phyloP scores from a whole-genome alignment of 2,329 filamentous ascomycete genomes.

The Botryotinia narcissicola region DNA sequence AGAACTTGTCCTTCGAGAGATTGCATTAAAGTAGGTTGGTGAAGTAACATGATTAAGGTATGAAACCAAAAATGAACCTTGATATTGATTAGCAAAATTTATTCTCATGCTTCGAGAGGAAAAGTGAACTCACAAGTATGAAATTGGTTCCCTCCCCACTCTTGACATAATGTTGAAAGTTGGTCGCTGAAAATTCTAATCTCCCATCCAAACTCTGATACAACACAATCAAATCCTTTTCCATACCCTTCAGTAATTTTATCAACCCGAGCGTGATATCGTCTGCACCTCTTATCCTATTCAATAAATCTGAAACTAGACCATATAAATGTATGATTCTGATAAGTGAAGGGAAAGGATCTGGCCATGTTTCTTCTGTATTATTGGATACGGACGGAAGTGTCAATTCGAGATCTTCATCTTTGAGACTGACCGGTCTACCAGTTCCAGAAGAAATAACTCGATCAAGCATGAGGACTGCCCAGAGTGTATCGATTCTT shows the following conservation, averaged over 20 bases:
- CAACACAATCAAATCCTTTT: conserved; percentile 69
- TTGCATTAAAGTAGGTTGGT: conserved; percentile 78
- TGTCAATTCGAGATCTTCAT: conserved; percentile 79
- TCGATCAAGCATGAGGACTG: conserved; percentile 82
- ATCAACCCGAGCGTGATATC: conserved; percentile 75
- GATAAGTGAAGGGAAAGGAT: conserved; percentile 76
- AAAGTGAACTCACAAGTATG: conserved; percentile 63
- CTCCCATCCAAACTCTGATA: conserved; percentile 72
- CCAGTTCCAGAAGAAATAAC: conserved; percentile 87
- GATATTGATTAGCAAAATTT: conserved; percentile 74
- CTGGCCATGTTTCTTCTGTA: conserved; percentile 57
- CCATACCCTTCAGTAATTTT: conserved; percentile 71
- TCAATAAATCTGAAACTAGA: conserved; percentile 77
- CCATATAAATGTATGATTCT: conserved; percentile 85
- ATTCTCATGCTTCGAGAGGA: neutral
- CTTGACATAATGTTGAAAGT: conserved; percentile 82
- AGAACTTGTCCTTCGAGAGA: conserved; percentile 69
- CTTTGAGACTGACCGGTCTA: conserved; percentile 75
- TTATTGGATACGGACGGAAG: conserved; percentile 60
- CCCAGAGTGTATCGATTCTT: conserved; percentile 84
- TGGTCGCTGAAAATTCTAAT: conserved; percentile 79
- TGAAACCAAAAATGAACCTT: conserved; percentile 82
- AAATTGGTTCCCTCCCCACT: conserved; percentile 82
- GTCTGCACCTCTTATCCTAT: conserved; percentile 70
- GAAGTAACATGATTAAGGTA: conserved; percentile 77